Percentiles rank a stretch among this genome's conserved stretches.
Evolutionary conservation across 2,329 filamentous ascomycete species (phyloP).

Genomic region (Colletotrichum magnum): DNA sequence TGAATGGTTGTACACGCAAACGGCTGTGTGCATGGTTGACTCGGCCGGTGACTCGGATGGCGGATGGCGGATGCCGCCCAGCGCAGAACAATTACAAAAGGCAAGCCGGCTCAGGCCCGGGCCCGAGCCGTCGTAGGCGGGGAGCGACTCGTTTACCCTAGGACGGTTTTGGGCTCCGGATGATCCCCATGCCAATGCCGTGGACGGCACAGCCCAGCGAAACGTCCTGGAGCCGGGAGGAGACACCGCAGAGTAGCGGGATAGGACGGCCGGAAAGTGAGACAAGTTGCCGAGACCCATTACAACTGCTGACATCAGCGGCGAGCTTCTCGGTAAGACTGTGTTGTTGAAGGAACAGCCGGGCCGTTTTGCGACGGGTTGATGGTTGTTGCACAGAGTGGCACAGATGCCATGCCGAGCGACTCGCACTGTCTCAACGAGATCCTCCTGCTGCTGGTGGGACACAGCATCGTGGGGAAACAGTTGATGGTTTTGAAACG

Average conservation of each 20-base stretch:
- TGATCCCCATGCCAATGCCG: conserved; percentile 27
- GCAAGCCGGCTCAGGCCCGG: not conserved
- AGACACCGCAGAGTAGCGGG: not conserved
- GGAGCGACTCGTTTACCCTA: not conserved
- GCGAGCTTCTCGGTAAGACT: no score
- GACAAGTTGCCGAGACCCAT: no score
- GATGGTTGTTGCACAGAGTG: no score
- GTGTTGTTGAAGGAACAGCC: no score
- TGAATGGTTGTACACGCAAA: not conserved
- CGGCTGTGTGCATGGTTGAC: not conserved
- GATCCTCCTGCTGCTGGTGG: not conserved
- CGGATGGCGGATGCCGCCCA: not conserved
- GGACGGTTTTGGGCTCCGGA: conserved; percentile 2
- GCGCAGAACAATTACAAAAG: no score
- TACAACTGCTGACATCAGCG: no score
- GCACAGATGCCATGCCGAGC: not conserved
- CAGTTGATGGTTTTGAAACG: not conserved
- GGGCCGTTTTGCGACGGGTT: no score
- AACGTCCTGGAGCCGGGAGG: not conserved
- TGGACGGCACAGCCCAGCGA: conserved; percentile 4
- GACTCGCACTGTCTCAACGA: not conserved
- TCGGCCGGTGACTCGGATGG: not conserved
- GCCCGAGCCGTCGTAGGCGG: not conserved
- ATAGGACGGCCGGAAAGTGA: no score
- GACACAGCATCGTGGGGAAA: conserved; percentile 2